phyloP scores from a whole-genome alignment of 441 rosid species.

The Isatis lusitanica region DNA sequence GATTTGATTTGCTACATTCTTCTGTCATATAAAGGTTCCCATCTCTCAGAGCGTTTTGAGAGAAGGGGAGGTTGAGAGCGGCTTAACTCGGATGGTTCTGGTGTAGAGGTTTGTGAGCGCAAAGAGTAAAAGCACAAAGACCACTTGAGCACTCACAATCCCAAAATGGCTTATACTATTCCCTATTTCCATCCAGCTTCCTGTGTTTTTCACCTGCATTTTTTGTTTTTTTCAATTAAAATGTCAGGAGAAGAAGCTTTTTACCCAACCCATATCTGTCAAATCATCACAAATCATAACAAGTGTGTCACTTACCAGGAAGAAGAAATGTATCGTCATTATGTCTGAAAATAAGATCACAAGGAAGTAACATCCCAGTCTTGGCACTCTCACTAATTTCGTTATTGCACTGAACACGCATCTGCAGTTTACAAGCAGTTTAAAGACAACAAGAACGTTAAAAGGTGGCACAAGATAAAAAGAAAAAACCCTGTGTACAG shows the following conservation, averaged over 20 bases:
- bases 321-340: conserved; percentile 97
- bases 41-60: conserved; percentile 53
- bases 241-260: not conserved
- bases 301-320: conserved; percentile 59
- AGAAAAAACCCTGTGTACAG: not conserved
- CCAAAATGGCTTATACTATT: conserved; percentile 97
- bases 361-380: conserved; percentile 92
- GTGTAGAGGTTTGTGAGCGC: conserved; percentile 86
- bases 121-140: conserved; percentile 83
- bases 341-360: conserved; percentile 88
- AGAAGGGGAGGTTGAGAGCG: conserved; percentile 41
- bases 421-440: conserved; percentile 47
- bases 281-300: not conserved
- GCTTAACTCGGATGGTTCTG: conserved; percentile 54
- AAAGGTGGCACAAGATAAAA: not conserved
- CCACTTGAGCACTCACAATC: conserved; percentile 94
- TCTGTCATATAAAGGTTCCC: not conserved
- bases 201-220: conserved; percentile 78
- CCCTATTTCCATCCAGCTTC: conserved; percentile 99
- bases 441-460: not conserved
- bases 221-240: not conserved
- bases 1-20: not conserved
- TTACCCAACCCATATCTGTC: not conserved
- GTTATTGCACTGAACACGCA: conserved; percentile 90
- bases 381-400: conserved; percentile 69